Percentiles rank a stretch among this genome's conserved stretches.
phyloP scores from a whole-genome alignment of 73 alveolate species.

The Tetrahymena thermophila region DNA sequence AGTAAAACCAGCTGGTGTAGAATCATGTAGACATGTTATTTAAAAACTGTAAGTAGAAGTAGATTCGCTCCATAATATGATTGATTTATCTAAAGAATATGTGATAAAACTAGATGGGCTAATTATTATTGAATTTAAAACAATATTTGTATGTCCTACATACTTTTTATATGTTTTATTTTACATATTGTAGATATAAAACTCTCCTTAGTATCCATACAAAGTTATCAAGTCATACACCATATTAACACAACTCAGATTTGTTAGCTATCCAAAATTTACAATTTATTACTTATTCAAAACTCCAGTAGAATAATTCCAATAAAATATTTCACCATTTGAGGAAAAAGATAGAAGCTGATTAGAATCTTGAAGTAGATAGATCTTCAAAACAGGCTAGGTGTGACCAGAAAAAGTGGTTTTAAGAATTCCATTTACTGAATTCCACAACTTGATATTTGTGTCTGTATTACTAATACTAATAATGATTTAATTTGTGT shows the following conservation, averaged over 20 bases:
- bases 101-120: background rate
- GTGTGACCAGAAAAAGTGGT: background rate
- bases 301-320: background rate
- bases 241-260: background rate
- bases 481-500: background rate
- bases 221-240: background rate
- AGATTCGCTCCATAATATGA: background rate
- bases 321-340: background rate
- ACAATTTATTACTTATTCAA: background rate
- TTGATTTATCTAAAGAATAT: background rate
- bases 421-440: background rate
- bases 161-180: background rate
- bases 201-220: background rate
- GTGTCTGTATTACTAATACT: background rate
- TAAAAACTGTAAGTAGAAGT: background rate
- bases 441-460: background rate
- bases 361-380: background rate
- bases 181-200: background rate
- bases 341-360: background rate
- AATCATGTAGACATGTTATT: background rate
- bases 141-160: background rate
- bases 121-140: background rate
- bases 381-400: background rate
- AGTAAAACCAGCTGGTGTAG: background rate
- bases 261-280: background rate